Evolutionary conservation across 2,329 filamentous ascomycete genomes (phyloP), one percentile per base, ranked within the genome.

Genomic region (Aureobasidium musti): DNA sequence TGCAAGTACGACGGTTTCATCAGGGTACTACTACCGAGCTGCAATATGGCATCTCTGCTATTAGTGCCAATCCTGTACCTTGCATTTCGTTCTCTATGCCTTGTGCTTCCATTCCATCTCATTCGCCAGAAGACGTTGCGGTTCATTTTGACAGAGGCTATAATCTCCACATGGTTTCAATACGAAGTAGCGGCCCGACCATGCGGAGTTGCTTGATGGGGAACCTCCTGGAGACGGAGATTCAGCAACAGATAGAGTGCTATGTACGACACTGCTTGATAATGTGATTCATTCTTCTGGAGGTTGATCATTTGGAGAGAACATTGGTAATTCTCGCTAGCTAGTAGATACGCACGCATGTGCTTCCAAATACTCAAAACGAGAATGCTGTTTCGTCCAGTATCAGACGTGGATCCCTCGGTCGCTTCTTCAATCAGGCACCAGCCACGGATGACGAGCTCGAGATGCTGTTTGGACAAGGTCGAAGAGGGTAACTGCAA

Each of bases 151-250:
- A 39, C 17, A 30, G 11, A 33, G 39, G 33, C 54, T 61, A 30
- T 10, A 61, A 61, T 61, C 57, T 61, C 57, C 57, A 61, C 57
- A 61, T 28, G 6, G 26, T 52, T 52, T 47, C 33, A 49, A 47
- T 49, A n/a, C 28, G n/a, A 6, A 10, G 23, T 30, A 26, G 43
- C 43, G 49, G 7, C 37, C 45, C 41, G 39, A 45, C 43, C 17
- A 35, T 21, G 28, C 7, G 28, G 28, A 26, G 45, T 30, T n/a
- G 14, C 21, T 41, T 21, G 41, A 56, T 21, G 23, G 23, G 26
- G 2, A 5, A 7, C 7, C 7, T 1, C n/a, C 26, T 21, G n/a
- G 39, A 21, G 39, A 59, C 49, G 26, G 7, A 50, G 2, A 23
- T 30, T 7, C 43, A 52, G 49, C 26, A 52, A 17, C 56, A 59